These are phyloP conservation scores for Agarophyton chilense DNA, from an alignment of 23 red algal species.

Conservation along the genomic window DNA sequence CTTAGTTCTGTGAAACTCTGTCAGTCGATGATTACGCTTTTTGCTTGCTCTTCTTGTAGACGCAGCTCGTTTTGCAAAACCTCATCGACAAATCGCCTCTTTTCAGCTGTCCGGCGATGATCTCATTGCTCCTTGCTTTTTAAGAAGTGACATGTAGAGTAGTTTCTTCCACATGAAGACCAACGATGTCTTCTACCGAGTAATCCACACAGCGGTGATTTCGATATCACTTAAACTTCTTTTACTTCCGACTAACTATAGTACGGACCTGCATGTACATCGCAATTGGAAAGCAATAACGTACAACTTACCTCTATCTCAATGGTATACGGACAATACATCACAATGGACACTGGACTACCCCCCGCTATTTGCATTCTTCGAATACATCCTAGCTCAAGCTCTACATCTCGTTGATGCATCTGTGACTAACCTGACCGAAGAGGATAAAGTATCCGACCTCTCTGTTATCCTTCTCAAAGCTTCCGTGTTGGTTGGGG, in stretches of 20 bases:
- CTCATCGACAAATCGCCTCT: too few species aligned
- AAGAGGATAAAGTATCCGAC: background rate
- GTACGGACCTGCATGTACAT: conserved; percentile 92
- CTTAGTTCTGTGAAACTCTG: too few species aligned
- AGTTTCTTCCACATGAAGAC: background rate
- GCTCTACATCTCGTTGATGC: conserved; percentile 26
- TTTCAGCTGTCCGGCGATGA: too few species aligned
- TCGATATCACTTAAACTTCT: conserved; percentile 62
- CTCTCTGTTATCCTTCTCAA: conserved; percentile 43
- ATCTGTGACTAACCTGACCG: background rate
- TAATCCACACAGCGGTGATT: background rate
- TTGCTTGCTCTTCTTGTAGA: too few species aligned
- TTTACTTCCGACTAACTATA: conserved; percentile 37
- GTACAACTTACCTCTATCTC: conserved; percentile 33
- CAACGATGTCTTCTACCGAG: background rate
- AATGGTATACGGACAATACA: conserved; percentile 85
- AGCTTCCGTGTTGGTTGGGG: conserved; percentile 51
- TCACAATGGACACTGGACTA: conserved; percentile 89
- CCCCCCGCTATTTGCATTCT: conserved; percentile 87
- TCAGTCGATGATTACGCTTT: too few species aligned
- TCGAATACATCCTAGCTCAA: conserved; percentile 56
- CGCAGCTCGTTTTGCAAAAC: too few species aligned
- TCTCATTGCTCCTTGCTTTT: too few species aligned
- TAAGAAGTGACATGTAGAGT: background rate
- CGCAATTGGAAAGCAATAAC: conserved; percentile 86